These are phyloP conservation scores for grape (Vitis vinifera) DNA, from an alignment of 164 flowering plant genomes.

Conservation along the genomic window ASM3070453v1 NC_081811.1:30997501-30998000, in stretches of 20 bases:
- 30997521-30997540: not conserved
- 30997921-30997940: too few relatives aligned
- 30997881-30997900: too few relatives aligned
- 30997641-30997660: not conserved
- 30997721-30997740: slow-evolving; percentile 84
- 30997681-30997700: slow-evolving; percentile 67
- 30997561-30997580: slow-evolving; percentile 78
- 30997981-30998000: too few relatives aligned
- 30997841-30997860: too few relatives aligned
- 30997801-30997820: not conserved
- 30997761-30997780: slow-evolving; percentile 94
- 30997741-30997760: slow-evolving; percentile 72
- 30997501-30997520: not conserved
- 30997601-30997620: slow-evolving; percentile 62
- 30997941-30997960: too few relatives aligned
- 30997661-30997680: not conserved
- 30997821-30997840: too few relatives aligned
- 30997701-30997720: slow-evolving; percentile 76
- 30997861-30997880: too few relatives aligned
- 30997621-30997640: slow-evolving; percentile 6
- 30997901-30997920: too few relatives aligned
- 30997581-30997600: slow-evolving; percentile 92
- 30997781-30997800: slow-evolving; percentile 4
- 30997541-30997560: slow-evolving; percentile 57
- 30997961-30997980: too few relatives aligned